These are phyloP conservation scores for Trichoderma gracile DNA, from an alignment of 2,329 filamentous ascomycete genomes.

Conservation along the genomic window DNA sequence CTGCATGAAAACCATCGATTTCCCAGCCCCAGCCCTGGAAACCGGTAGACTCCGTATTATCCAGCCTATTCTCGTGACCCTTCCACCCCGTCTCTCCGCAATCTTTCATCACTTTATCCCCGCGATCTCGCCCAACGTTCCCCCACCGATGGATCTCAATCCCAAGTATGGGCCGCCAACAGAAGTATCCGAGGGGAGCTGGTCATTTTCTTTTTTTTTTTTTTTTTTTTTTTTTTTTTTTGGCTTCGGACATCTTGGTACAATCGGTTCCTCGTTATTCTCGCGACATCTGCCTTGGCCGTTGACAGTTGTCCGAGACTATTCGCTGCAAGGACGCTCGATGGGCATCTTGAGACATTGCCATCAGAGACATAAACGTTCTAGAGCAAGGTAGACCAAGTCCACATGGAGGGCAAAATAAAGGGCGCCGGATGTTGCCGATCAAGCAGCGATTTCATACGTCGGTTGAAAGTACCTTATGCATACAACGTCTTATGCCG, in stretches of 20 bases:
- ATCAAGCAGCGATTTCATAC: too few species aligned
- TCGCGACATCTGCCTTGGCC: background rate
- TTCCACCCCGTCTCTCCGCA: background rate
- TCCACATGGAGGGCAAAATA: background rate
- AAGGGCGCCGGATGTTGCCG: too few species aligned
- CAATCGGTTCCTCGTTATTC: constrained; percentile 1
- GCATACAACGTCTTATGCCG: constrained; percentile 4
- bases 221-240: background rate
- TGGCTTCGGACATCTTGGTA: background rate
- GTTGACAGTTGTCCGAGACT: background rate
- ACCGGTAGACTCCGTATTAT: background rate
- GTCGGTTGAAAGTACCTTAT: constrained; percentile 1
- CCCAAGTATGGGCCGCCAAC: background rate
- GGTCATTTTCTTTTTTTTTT: background rate
- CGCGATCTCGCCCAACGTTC: constrained; percentile 10
- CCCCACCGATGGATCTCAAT: constrained; percentile 7
- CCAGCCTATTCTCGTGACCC: background rate
- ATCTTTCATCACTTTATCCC: constrained; percentile 4
- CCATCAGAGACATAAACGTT: background rate
- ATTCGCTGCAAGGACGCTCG: background rate
- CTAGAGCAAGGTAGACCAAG: background rate
- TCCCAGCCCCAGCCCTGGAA: background rate
- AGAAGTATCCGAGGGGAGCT: constrained; percentile 18
- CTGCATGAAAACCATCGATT: background rate
- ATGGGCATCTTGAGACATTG: background rate